Conservation (phyloP, 768 basidiomycete genomes). For the Sarcodon aspratus region DNA sequence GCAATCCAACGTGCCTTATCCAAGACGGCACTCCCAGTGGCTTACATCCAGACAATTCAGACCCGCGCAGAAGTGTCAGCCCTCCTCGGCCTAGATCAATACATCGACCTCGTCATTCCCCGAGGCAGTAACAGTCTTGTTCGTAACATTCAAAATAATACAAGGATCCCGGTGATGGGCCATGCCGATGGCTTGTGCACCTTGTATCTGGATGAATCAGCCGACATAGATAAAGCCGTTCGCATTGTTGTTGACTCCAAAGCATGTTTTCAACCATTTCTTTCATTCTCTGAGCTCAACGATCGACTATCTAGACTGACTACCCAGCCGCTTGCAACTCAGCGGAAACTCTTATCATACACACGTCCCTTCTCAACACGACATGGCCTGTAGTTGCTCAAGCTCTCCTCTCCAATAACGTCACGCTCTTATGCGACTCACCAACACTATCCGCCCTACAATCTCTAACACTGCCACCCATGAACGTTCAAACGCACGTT, state of each 20-base stretch:
- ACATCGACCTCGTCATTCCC: conserved; percentile 96
- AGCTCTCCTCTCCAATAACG: conserved; percentile 55
- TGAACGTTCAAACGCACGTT: conserved; percentile 35
- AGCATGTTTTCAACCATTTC: conserved; percentile 29
- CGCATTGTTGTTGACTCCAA: conserved; percentile 86
- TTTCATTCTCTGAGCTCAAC: neutral
- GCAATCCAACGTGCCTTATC: conserved; percentile 73
- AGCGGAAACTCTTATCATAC: conserved; percentile 81
- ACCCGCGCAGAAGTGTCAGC: conserved; percentile 86
- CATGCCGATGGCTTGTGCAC: conserved; percentile 95
- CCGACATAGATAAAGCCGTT: conserved; percentile 68
- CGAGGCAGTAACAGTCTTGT: conserved; percentile 91
- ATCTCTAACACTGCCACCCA: conserved; percentile 16
- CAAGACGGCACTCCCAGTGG: conserved; percentile 58
- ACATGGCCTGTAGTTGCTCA: conserved; percentile 76
- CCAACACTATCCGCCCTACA: conserved; percentile 46
- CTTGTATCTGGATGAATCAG: conserved; percentile 79
- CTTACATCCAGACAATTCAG: conserved; percentile 87
- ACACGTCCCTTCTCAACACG: conserved; percentile 55
- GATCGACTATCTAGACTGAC: conserved; percentile 43
- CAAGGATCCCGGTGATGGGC: conserved; percentile 96
- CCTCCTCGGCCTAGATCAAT: conserved; percentile 75
- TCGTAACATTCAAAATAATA: conserved; percentile 75
- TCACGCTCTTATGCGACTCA: conserved; percentile 74
- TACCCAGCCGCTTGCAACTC: conserved; percentile 97